phyloP scores from a whole-genome alignment of 2,329 filamentous ascomycete species.

The Talaromyces marneffei region DNA sequence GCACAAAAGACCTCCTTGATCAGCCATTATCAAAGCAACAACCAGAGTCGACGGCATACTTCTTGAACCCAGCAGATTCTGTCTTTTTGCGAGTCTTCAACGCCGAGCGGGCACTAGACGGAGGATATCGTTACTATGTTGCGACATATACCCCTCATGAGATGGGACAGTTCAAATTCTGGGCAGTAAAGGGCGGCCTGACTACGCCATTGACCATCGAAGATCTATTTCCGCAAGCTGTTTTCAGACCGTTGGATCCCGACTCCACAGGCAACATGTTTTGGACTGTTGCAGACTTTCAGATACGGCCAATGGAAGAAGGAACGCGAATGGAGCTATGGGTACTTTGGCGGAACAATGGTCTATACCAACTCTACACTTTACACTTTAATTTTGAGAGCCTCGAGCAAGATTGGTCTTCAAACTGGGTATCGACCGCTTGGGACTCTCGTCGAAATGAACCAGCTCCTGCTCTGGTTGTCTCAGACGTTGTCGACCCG shows the following conservation, averaged over 20 bases:
- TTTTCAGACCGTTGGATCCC: constrained; percentile 60
- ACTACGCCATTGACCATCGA: constrained; percentile 56
- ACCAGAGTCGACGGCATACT: constrained; percentile 66
- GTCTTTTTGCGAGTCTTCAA: constrained; percentile 70
- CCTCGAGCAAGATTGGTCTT: constrained; percentile 56
- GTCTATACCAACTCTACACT: constrained; percentile 67
- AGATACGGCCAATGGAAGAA: constrained; percentile 50
- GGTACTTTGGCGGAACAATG: constrained; percentile 81
- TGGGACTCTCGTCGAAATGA: constrained; percentile 53
- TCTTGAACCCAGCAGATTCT: constrained; percentile 70
- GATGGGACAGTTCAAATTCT: constrained; percentile 90
- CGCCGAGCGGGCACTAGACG: constrained; percentile 43
- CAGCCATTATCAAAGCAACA: constrained; percentile 56
- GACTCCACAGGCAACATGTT: constrained; percentile 63
- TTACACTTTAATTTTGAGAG: constrained; percentile 67
- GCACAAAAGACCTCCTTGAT: constrained; percentile 71
- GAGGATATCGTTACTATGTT: constrained; percentile 53
- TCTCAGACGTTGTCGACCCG: constrained; percentile 61
- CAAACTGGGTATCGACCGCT: constrained; percentile 64
- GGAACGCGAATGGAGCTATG: constrained; percentile 60
- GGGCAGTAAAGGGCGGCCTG: constrained; percentile 63
- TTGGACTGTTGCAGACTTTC: constrained; percentile 76
- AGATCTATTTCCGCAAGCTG: constrained; percentile 61
- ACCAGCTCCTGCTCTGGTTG: constrained; percentile 53
- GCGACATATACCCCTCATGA: constrained; percentile 85